Evolutionary conservation across 2,329 filamentous ascomycete genomes (phyloP), one percentile per base, ranked within the genome.

Genomic region (Fusarium sp.): DNA sequence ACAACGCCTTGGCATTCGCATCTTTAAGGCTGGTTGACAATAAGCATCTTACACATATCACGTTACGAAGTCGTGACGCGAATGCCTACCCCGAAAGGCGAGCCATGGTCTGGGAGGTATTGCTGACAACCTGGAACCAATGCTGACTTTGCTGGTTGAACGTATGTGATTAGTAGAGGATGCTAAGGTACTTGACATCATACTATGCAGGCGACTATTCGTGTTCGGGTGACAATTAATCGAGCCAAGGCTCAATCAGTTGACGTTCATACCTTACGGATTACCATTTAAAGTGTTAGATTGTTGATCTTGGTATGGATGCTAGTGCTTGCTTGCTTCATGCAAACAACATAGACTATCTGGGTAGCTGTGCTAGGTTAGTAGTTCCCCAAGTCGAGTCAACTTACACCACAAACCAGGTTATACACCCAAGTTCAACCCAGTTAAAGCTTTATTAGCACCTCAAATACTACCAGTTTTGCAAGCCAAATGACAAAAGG

Each of bases 1-100:
- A 53, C 52, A 42, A 28, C n/a, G n/a, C 8, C 61, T 65, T 65
- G 53, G 61, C 42, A 24, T 53, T 33, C 28, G 28, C 42, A 14
- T 14, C 28, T n/a, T 28, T 21, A n/a, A 31, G 22, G 21, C 10
- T 26, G 39, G 11, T 49, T 19, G 13, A 31, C 17, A 17, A 19
- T 34, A 17, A 38, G 17, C 43, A 34, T 24, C 33, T 17, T 26
- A 26, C 11, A 43, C 9, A 26, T 22, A 17, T 6, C 15, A 15
- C n/a, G 14, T 36, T 54, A 28, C 36, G 13, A 22, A 43, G 28
- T 36, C 19, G 22, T n/a, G 38, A 22, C 26, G 15, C 26, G 28
- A 53, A 31, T 36, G 21, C 34, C 34, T 36, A 17, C n/a, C n/a
- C 14, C 38, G 36, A 22, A 21, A 28, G 19, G 15, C 33, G 33